Evolutionary conservation across 2,329 filamentous ascomycete genomes (phyloP), one percentile per base, ranked within the genome.

Genomic region (Fusarium irregulare): DNA sequence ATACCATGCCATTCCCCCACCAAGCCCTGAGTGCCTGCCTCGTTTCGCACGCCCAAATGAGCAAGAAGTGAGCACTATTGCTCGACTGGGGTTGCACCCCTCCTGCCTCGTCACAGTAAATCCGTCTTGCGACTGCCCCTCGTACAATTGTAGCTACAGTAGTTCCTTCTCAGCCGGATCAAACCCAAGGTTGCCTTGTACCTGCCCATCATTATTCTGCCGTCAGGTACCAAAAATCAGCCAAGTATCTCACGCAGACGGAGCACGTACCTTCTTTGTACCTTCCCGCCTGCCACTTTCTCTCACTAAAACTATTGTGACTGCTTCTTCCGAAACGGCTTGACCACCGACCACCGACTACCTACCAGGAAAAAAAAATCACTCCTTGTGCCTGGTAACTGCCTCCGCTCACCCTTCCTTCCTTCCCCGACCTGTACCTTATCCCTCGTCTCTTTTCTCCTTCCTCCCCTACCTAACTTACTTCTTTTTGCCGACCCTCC

Each of bases 401-500:
- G 64, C 66, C 68, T 76, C 68, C 61, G 64, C 65, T 72, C 68
- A 62, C 66, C 64, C 58, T 37, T 37, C 34, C 49, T 53, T 69
- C 59, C 68, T 71, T 69, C 63, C 68, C 67, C 64, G 65, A 47
- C 66, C 54, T 69, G 61, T 60, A 56, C 57, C 56, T 56, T 66
- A 57, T 73, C 64, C 64, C 71, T 68, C 64, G 64, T 70, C 68
- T 72, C 68, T 71, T 73, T 64, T 69, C 73, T 74, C 68, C 68
- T 71, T 68, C 37, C 75, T 70, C 72, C 65, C 71, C 63, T 64
- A 68, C 71, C 63, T 64, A 68, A 70, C 69, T 76, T 72, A 73
- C 71, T 68, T 63, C 70, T 73, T 73, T 75, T 71, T 73, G 64
- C 73, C 75, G 76, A 76, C 75, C 72, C 74, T 76, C 56, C 58